phyloP scores from a whole-genome alignment of 2,329 filamentous ascomycete genomes.

The Ceratocystis variospora region DNA sequence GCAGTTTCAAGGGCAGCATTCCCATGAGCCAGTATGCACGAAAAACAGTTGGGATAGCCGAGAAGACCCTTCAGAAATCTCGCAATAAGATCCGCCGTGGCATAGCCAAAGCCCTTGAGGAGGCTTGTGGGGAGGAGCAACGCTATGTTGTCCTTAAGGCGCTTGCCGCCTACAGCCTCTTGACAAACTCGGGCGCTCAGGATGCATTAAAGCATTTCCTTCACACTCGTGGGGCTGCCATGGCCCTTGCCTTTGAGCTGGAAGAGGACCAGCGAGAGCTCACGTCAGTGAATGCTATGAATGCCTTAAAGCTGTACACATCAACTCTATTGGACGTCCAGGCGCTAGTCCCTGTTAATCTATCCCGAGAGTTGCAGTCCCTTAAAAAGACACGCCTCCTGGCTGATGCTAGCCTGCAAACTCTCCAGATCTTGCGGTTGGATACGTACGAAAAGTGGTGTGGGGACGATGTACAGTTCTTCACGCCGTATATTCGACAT shows the following conservation, averaged over 20 bases:
- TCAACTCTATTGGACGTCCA: conserved; percentile 67
- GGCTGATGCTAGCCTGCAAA: conserved; percentile 52
- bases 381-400: conserved; percentile 60
- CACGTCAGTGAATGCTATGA: conserved; percentile 40
- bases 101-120: conserved; percentile 55
- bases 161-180: conserved; percentile 68
- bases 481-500: conserved; percentile 75
- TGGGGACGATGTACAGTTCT: conserved; percentile 66
- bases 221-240: conserved; percentile 53
- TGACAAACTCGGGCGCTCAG: conserved; percentile 62
- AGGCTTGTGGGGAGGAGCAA: conserved; percentile 38
- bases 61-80: conserved; percentile 48
- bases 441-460: conserved; percentile 72
- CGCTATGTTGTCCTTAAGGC: conserved; percentile 51
- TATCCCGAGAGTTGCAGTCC: conserved; percentile 53
- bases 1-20: conserved; percentile 46
- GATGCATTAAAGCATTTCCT: conserved; percentile 72
- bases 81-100: conserved; percentile 50
- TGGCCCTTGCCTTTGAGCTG: conserved; percentile 46
- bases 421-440: conserved; percentile 56
- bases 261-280: conserved; percentile 31
- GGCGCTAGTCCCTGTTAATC: conserved; percentile 54
- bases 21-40: conserved; percentile 26
- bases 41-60: conserved; percentile 42
- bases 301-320: conserved; percentile 58